Percentiles rank a stretch among this genome's conserved stretches.
Conservation (phyloP, 441 rosid species). For the Omphalea diandra region DNA sequence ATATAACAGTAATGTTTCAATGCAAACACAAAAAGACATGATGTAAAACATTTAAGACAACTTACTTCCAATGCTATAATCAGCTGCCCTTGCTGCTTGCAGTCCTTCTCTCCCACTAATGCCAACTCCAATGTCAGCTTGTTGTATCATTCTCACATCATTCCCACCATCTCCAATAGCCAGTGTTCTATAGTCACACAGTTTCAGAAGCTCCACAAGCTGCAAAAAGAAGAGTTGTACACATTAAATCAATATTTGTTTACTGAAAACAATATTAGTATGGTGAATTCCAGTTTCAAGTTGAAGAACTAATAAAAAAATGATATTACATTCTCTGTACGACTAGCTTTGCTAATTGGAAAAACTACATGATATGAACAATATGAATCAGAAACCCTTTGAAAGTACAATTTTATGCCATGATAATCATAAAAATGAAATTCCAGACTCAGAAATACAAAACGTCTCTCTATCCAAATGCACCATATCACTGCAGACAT, state of each 20-base stretch:
- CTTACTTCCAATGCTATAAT: constrained; percentile 97
- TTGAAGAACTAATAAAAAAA: background rate
- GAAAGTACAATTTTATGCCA: background rate
- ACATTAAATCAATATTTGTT: background rate
- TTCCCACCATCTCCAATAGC: constrained; percentile 99
- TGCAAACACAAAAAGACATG: background rate
- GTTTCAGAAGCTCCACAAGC: constrained; percentile 93
- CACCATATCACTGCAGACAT: background rate
- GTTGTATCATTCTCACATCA: constrained; percentile 99
- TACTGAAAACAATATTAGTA: background rate
- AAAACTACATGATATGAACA: background rate
- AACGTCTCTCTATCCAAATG: background rate
- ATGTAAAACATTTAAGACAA: background rate
- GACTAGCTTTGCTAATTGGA: background rate
- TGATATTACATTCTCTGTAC: background rate
- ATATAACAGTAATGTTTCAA: background rate
- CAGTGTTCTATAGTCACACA: constrained; percentile 92
- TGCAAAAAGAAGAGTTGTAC: constrained; percentile 34
- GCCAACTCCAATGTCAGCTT: constrained; percentile 98
- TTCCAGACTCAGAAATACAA: background rate
- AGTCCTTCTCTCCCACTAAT: constrained; percentile 99
- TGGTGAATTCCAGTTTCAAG: background rate
- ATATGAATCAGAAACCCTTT: background rate
- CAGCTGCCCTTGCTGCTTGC: constrained; percentile 99
- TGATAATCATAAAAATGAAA: background rate